phyloP scores from a whole-genome alignment of 2,329 filamentous ascomycete species.

The Lachnellula willkommii region DNA sequence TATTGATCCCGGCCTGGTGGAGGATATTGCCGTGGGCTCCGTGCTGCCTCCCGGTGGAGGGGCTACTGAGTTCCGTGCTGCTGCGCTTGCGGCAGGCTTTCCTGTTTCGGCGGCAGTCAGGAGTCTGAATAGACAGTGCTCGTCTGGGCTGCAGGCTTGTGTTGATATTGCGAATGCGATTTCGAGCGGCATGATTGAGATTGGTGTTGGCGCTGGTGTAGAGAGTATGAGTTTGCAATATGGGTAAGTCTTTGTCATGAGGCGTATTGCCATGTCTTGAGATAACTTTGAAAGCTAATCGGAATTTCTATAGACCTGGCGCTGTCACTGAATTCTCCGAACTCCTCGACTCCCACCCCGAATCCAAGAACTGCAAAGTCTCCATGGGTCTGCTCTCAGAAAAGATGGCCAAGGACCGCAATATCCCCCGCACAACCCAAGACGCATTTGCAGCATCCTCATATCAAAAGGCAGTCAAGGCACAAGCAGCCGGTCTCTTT shows the following conservation, averaged over 20 bases:
- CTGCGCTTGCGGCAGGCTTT: slow-evolving; percentile 85
- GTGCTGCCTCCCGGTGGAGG: slow-evolving; percentile 91
- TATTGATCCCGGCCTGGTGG: slow-evolving; percentile 81
- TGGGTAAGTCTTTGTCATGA: slow-evolving; percentile 51
- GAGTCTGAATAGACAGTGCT: slow-evolving; percentile 90
- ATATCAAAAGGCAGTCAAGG: slow-evolving; percentile 83
- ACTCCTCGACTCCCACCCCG: slow-evolving; percentile 71
- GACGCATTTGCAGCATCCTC: slow-evolving; percentile 92
- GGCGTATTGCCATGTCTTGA: background rate
- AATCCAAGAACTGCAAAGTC: slow-evolving; percentile 93
- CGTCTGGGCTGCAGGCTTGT: slow-evolving; percentile 84
- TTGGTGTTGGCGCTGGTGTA: slow-evolving; percentile 89
- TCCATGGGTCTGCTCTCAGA: slow-evolving; percentile 94
- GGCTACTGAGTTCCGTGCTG: slow-evolving; percentile 94
- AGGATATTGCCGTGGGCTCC: slow-evolving; percentile 87
- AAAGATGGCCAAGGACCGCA: slow-evolving; percentile 84
- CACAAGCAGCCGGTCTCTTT: slow-evolving; percentile 86
- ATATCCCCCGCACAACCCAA: slow-evolving; percentile 66
- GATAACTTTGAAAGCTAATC: slow-evolving; percentile 1
- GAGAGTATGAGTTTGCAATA: slow-evolving; percentile 96
- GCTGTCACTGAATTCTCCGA: slow-evolving; percentile 94
- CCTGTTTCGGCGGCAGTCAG: slow-evolving; percentile 79
- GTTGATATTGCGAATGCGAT: slow-evolving; percentile 95
- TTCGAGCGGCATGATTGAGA: slow-evolving; percentile 83
- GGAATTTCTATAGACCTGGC: slow-evolving; percentile 49